Base-by-base conservation (phyloP, 306 rosid species). In the Clitoria ternatea region DNA sequence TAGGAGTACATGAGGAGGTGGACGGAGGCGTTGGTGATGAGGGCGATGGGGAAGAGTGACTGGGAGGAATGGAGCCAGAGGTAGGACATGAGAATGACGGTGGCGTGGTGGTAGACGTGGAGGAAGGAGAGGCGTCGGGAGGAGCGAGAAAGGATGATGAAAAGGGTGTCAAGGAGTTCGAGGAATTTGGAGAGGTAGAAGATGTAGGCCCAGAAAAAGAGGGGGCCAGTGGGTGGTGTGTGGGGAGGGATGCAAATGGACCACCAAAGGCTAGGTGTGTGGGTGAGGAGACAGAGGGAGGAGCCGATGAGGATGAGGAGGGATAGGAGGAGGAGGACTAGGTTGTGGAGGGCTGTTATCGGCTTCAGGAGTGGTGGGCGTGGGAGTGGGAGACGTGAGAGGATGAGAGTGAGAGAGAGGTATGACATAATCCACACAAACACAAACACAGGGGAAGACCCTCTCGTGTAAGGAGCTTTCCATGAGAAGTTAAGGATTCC, bases 161-260 rank as follows among this genome's bases (percentile, higher is more conserved):
- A 74, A 13, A 86, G 80, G 3, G 99, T 94, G 76, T 90, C 99
- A 0, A 88, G 13, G 73, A 94, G 79, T 71, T 94, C 97, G 0
- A 87, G 86, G 45, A 87, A 26, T 52, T 94, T 94, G 39, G 97
- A 94, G 81, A 94, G 86, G 95, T 94, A 91, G 83, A 89, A 90
- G 62, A 91, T 12, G 87, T 94, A 84, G 30, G 91, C 98, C 98
- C 98, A 94, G 83, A 94, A 94, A 80, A 94, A 94, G 65, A 88
- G 84, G 4, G 98, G 98, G 2, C 98, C 98, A 2, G 36, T 50
- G 23, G 90, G 88, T 1, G 56, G 35, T 47, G 90, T 86, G 2
- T 57, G 14, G 4, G 79, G 84, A 0, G 96, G 94, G 86, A 88
- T 70, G 72, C 97, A 92, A 70, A 90, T 4, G 77, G 80, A 39